These are phyloP conservation scores for Mortierella sp. DNA, from an alignment of 371 early-diverging fungal genomes.

Conservation along the genomic window DNA sequence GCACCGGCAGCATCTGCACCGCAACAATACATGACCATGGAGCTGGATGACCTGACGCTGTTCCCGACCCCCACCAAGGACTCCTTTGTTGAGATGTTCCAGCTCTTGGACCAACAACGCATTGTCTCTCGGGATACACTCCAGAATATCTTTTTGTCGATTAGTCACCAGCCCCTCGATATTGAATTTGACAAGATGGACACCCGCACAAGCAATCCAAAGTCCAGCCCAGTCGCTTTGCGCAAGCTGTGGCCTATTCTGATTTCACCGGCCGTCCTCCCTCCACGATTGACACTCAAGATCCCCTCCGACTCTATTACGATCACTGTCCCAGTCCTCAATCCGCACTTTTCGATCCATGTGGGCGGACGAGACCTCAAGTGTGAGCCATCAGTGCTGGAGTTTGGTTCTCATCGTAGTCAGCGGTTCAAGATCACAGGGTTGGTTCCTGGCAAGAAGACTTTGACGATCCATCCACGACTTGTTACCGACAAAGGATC, in stretches of 20 bases:
- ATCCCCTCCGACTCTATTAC: conserved; percentile 71
- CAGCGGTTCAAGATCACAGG: conserved; percentile 76
- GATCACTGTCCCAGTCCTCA: conserved; percentile 71
- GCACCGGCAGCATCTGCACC: conserved; percentile 15
- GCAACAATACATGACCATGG: conserved; percentile 36
- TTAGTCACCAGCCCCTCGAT: conserved; percentile 49
- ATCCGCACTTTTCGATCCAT: conserved; percentile 74
- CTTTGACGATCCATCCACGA: conserved; percentile 70
- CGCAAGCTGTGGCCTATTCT: conserved; percentile 48
- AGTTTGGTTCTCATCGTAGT: conserved; percentile 67
- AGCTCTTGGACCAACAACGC: conserved; percentile 51
- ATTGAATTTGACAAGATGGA: conserved; percentile 37
- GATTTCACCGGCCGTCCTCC: conserved; percentile 60
- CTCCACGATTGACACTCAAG: conserved; percentile 71
- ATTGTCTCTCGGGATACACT: conserved; percentile 48
- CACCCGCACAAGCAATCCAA: conserved; percentile 1
- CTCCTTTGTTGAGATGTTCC: conserved; percentile 51
- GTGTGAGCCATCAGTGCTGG: conserved; percentile 71
- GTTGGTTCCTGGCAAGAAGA: conserved; percentile 74
- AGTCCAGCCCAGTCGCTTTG: conserved; percentile 1
- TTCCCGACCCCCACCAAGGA: conserved; percentile 48
- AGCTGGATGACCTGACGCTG: conserved; percentile 38
- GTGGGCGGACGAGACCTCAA: conserved; percentile 71
- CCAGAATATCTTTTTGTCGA: conserved; percentile 39
- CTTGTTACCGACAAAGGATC: conserved; percentile 53